Evolutionary conservation across 257 asterid species (phyloP).

Genomic region (Ilex asprella): DNA sequence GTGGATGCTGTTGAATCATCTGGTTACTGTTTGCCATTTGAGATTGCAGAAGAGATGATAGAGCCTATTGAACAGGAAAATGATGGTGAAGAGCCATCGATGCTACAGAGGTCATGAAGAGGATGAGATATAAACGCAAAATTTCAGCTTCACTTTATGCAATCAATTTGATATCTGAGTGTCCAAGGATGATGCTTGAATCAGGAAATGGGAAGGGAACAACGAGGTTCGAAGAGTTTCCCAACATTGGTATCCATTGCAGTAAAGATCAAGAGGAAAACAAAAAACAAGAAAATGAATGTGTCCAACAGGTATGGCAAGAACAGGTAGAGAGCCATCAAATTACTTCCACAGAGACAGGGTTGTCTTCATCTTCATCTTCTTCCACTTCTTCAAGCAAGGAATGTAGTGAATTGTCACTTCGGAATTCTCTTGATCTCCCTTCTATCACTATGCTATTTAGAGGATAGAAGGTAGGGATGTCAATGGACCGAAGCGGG

Average conservation of each 20-base stretch:
- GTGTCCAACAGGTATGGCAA: not conserved
- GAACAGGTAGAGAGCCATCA: not conserved
- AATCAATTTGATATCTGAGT: conserved; percentile 12
- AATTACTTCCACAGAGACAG: conserved; percentile 4
- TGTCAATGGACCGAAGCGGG: no score
- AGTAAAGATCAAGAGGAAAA: not conserved
- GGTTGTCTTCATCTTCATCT: conserved; percentile 6
- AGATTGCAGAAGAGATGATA: conserved; percentile 12
- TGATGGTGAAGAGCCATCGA: conserved; percentile 9
- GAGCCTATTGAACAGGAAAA: conserved; percentile 5
- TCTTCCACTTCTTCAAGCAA: conserved; percentile 19
- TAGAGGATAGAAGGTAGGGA: conserved; percentile 1
- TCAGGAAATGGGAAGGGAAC: not conserved
- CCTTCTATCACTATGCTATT: conserved; percentile 29
- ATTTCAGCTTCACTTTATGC: conserved; percentile 18
- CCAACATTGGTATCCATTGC: not conserved
- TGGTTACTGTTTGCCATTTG: conserved; percentile 4
- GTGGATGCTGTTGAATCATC: conserved; percentile 9
- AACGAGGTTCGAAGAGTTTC: not conserved
- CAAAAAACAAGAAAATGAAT: not conserved
- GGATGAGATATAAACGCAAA: conserved; percentile 12
- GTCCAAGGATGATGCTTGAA: conserved; percentile 7
- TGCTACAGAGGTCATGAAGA: conserved; percentile 7
- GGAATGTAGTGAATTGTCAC: conserved; percentile 28
- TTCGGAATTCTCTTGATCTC: conserved; percentile 41